Conservation (phyloP, 495 filamentous ascomycete species). For the Neurospora sp. region DNA sequence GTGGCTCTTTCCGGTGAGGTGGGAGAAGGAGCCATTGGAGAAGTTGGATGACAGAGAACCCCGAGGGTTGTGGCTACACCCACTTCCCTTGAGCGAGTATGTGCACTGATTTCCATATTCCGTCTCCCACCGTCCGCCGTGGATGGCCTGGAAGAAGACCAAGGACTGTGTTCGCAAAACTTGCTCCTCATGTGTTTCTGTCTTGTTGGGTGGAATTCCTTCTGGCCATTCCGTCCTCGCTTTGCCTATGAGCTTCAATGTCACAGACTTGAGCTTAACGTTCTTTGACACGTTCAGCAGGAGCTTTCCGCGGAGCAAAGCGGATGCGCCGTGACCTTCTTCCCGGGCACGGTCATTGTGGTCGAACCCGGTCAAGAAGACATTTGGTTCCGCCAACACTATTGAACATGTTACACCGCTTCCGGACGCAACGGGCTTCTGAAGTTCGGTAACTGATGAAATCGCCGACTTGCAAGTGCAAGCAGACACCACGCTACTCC, state of each 20-base stretch:
- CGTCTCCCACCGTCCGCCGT: constrained; percentile 39
- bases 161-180: constrained; percentile 65
- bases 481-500: constrained; percentile 33
- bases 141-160: constrained; percentile 73
- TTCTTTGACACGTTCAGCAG: constrained; percentile 77
- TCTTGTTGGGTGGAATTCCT: constrained; percentile 85
- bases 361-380: constrained; percentile 88
- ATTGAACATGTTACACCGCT: constrained; percentile 65
- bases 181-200: constrained; percentile 73
- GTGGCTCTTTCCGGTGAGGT: constrained; percentile 7
- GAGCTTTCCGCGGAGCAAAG: constrained; percentile 78
- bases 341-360: constrained; percentile 59
- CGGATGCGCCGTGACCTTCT: constrained; percentile 45
- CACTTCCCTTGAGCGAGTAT: constrained; percentile 25
- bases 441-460: constrained; percentile 34
- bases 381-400: constrained; percentile 73
- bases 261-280: constrained; percentile 90
- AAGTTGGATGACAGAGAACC: constrained; percentile 35
- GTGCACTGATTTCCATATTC: constrained; percentile 53
- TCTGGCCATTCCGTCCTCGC: constrained; percentile 95
- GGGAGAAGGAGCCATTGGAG: constrained; percentile 15
- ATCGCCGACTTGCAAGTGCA: constrained; percentile 12
- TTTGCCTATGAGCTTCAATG: constrained; percentile 74
- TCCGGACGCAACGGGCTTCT: constrained; percentile 64
- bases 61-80: constrained; percentile 17